A percentile compares a stretch with the other conserved stretches of the same genome.
Conservation (phyloP, 2,329 filamentous ascomycete genomes). For the Sclerotinia sclerotiorum region DNA sequence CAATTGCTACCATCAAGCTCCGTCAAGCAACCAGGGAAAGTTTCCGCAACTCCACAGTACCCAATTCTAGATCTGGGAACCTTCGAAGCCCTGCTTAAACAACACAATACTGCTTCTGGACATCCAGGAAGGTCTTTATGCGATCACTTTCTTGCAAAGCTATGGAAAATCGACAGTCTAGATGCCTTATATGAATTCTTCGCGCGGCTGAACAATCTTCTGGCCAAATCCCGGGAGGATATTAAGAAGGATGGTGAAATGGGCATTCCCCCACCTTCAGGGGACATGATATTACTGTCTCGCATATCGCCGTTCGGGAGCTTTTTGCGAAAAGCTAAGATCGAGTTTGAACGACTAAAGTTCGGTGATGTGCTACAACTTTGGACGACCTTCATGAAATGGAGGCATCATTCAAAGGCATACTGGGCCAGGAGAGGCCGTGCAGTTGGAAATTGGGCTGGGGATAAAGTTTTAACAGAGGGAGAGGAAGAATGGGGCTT, state of each 20-base stretch:
- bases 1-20: conserved; percentile 58
- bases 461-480: conserved; percentile 55
- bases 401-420: conserved; percentile 71
- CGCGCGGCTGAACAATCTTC: conserved; percentile 54
- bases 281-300: conserved; percentile 61
- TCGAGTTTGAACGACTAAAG: conserved; percentile 78
- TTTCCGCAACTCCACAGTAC: conserved; percentile 44
- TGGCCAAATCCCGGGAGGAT: conserved; percentile 64
- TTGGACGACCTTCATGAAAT: conserved; percentile 81
- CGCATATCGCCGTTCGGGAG: conserved; percentile 76
- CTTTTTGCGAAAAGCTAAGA: conserved; percentile 72
- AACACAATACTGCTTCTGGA: conserved; percentile 53
- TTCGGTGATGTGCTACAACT: conserved; percentile 77
- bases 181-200: conserved; percentile 81
- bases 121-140: conserved; percentile 80
- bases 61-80: conserved; percentile 53
- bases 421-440: conserved; percentile 57
- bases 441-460: conserved; percentile 48
- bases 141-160: conserved; percentile 75
- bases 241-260: conserved; percentile 55
- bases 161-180: conserved; percentile 83
- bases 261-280: conserved; percentile 49
- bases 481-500: conserved; percentile 54
- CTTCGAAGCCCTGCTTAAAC: conserved; percentile 58
- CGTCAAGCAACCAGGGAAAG: conserved; percentile 32